These are phyloP conservation scores for Clausena lansium DNA, from an alignment of 345 rosid species.

Conservation along the genomic window DNA sequence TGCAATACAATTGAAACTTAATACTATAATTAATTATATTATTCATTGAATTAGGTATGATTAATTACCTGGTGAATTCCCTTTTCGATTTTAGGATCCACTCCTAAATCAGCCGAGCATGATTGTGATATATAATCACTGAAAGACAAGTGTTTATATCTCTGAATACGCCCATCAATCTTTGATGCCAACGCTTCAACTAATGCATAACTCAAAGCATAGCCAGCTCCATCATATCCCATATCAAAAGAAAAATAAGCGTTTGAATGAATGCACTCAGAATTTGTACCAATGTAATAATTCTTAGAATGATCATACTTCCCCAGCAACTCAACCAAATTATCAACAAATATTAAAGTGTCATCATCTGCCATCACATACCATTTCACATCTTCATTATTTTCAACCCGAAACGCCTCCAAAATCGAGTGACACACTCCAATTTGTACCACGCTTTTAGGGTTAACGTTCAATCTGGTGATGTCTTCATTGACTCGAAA, in stretches of 20 bases:
- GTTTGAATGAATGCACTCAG: constrained; percentile 46
- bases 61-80: constrained; percentile 66
- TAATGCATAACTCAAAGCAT: constrained; percentile 54
- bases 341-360: constrained; percentile 47
- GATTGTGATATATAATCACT: constrained; percentile 36
- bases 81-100: constrained; percentile 31
- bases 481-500: constrained; percentile 44
- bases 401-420: constrained; percentile 34
- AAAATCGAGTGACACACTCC: constrained; percentile 43
- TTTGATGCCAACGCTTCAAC: constrained; percentile 34
- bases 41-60: too few relatives aligned
- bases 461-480: constrained; percentile 25
- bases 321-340: constrained; percentile 38
- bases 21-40: too few relatives aligned
- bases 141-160: constrained; percentile 32
- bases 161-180: constrained; percentile 47
- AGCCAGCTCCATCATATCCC: constrained; percentile 74
- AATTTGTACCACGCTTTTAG: constrained; percentile 22
- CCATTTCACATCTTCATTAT: constrained; percentile 40
- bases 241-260: constrained; percentile 42
- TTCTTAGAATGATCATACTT: constrained; percentile 50
- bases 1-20: too few relatives aligned
- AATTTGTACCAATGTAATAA: constrained; percentile 47
- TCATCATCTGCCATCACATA: constrained; percentile 62
- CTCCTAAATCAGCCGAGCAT: constrained; percentile 55